Evolutionary conservation across 495 filamentous ascomycete species (phyloP), one percentile per base, ranked within the genome.

Genomic region (Penicillium cosmopolitanum): DNA sequence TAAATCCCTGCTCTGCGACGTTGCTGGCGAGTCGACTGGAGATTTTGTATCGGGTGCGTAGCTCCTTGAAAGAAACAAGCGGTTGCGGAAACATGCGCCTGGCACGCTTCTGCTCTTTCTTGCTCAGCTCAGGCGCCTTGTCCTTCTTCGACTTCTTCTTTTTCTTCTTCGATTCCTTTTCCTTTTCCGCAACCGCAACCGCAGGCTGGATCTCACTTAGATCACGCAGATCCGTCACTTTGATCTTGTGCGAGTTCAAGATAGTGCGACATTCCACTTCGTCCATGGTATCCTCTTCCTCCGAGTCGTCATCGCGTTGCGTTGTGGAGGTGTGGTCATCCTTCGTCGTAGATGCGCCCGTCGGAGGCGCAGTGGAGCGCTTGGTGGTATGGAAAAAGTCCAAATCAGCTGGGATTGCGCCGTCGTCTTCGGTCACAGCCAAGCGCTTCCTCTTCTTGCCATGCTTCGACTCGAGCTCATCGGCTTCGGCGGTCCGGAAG

Each of bases 211-310:
- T 72, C 36, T 70, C 76, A 55, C 76, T 73, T 56, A 72, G 54
- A 60, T 79, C 78, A 31, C 78, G 82, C 44, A 96, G 76, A 31
- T 91, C 75, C 0, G 88, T 91, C 23, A 96, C 84, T 71, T 98
- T 98, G 61, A 98, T 79, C 65, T 93, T 90, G 71, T 98, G 92
- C 35, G 85, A 84, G 57, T 87, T 87, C 50, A 98, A 69, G n/a
- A 93, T 78, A 53, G 85, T 85, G 55, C 86, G 84, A 51, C 90
- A 85, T 58, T 94, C 86, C 52, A 88, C 87, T 64, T 88, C 83
- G 63, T 75, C 74, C 72, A 82, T 76, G 2, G 61, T 23, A 40
- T 73, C 71, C 23, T 68, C 66, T 11, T 65, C 68, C 43, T 76
- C 73, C 7, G 68, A 67, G 38, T 50, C 58, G 52, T 62, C 61